phyloP scores from a whole-genome alignment of 2,329 filamentous ascomycete species.

The Pezicula radicicola region DNA sequence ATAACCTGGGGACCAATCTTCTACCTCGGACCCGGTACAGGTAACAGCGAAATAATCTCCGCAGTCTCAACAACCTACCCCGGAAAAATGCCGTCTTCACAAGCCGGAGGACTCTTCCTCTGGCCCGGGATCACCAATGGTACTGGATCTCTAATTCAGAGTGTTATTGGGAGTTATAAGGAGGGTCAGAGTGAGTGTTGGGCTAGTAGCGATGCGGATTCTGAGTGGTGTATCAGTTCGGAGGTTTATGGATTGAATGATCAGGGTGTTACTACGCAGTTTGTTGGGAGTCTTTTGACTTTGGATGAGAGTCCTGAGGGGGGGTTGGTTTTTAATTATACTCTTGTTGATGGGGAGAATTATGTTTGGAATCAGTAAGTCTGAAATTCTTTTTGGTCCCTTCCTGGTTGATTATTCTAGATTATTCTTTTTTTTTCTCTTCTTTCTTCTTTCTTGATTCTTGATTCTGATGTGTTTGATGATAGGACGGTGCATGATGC shows the following conservation, averaged over 20 bases:
- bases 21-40: background rate
- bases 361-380: conserved; percentile 16
- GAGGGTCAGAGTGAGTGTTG: conserved; percentile 18
- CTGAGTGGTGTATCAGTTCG: conserved; percentile 17
- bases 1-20: background rate
- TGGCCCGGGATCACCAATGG: conserved; percentile 25
- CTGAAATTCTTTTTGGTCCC: too few relatives aligned
- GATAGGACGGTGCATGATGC: background rate
- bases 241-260: conserved; percentile 21
- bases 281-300: conserved; percentile 17
- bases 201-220: conserved; percentile 15
- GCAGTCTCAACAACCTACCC: conserved; percentile 23
- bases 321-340: conserved; percentile 24
- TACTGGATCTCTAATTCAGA: conserved; percentile 22
- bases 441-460: too few relatives aligned
- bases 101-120: conserved; percentile 21
- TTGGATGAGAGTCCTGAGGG: conserved; percentile 17
- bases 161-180: conserved; percentile 14
- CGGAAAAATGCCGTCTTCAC: conserved; percentile 21
- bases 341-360: conserved; percentile 17
- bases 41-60: conserved; percentile 13
- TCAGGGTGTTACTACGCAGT: conserved; percentile 12
- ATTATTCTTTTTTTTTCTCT: too few relatives aligned
- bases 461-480: background rate
- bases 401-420: too few relatives aligned